Conservation (phyloP, 768 basidiomycete genomes). For the Xerocomus brunneocitrinus region DNA sequence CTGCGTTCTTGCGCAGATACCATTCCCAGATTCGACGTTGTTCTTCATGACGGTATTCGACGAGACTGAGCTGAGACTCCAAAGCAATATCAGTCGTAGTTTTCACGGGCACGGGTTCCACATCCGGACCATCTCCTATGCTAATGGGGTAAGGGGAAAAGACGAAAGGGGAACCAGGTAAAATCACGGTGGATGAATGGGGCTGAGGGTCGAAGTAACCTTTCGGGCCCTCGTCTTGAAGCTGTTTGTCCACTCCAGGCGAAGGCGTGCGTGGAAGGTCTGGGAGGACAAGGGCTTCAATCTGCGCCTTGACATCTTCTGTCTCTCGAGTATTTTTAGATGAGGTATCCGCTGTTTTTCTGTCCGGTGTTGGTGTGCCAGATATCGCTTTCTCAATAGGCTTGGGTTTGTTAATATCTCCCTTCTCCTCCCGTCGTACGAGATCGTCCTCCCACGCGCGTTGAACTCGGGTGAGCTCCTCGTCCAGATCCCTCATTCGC, state of each 20-base stretch:
- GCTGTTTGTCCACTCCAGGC: conserved; percentile 24
- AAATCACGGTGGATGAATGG: conserved; percentile 24
- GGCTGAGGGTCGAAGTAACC: conserved; percentile 44
- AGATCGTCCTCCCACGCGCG: conserved; percentile 86
- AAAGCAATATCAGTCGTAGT: conserved; percentile 64
- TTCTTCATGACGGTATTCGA: conserved; percentile 81
- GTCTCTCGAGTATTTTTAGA: conserved; percentile 22
- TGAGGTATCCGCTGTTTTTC: conserved; percentile 12
- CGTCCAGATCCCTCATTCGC: conserved; percentile 85
- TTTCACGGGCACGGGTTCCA: conserved; percentile 46
- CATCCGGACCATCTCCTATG: conserved; percentile 30
- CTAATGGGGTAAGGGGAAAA: conserved; percentile 29
- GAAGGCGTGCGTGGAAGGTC: conserved; percentile 38
- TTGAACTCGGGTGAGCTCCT: conserved; percentile 63
- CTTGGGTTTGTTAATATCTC: conserved; percentile 18
- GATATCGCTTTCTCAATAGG: conserved; percentile 13
- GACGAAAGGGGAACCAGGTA: conserved; percentile 30
- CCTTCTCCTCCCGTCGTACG: conserved; percentile 67
- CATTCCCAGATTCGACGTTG: conserved; percentile 92
- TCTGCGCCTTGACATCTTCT: conserved; percentile 63
- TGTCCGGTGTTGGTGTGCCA: conserved; percentile 28
- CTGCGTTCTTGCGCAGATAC: conserved; percentile 82
- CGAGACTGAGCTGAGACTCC: conserved; percentile 64
- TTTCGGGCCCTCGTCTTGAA: conserved; percentile 29
- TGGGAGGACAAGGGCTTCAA: conserved; percentile 47